These are phyloP conservation scores for Malbranchea zuffiana DNA, from an alignment of 2,329 filamentous ascomycete species.

Conservation along the genomic window DNA sequence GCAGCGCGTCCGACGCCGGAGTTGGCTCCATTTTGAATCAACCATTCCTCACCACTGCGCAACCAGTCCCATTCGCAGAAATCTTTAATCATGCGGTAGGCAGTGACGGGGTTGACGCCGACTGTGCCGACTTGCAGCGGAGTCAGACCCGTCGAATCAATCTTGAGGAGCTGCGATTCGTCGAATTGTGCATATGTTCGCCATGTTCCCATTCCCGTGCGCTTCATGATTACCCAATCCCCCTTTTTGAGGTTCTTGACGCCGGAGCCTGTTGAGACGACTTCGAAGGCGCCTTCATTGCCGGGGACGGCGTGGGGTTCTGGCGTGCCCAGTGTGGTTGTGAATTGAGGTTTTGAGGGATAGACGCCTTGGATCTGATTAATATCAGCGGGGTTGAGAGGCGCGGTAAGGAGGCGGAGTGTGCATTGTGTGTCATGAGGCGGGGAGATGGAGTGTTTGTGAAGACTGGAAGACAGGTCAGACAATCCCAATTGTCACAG, in stretches of 20 bases:
- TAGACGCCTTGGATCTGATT: slow-evolving; percentile 98
- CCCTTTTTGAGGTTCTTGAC: slow-evolving; percentile 57
- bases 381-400: slow-evolving; percentile 94
- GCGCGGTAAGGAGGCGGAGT: slow-evolving; percentile 76
- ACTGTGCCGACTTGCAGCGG: slow-evolving; percentile 77
- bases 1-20: slow-evolving; percentile 82
- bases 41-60: slow-evolving; percentile 65
- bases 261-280: slow-evolving; percentile 56
- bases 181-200: slow-evolving; percentile 71
- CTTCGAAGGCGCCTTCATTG: slow-evolving; percentile 90
- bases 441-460: slow-evolving; percentile 40
- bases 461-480: slow-evolving; percentile 27
- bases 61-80: slow-evolving; percentile 50
- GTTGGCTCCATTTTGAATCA: slow-evolving; percentile 95
- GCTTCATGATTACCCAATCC: slow-evolving; percentile 88
- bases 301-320: slow-evolving; percentile 53
- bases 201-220: slow-evolving; percentile 83
- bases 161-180: slow-evolving; percentile 52
- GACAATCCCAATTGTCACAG: neutral
- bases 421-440: slow-evolving; percentile 55
- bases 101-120: slow-evolving; percentile 84
- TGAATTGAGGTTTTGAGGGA: slow-evolving; percentile 71
- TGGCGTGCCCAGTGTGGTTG: slow-evolving; percentile 61
- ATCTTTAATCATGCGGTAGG: slow-evolving; percentile 82
- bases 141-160: slow-evolving; percentile 60